phyloP scores from a whole-genome alignment of 169 alveolate species.

The Eimeria praecox region DNA sequence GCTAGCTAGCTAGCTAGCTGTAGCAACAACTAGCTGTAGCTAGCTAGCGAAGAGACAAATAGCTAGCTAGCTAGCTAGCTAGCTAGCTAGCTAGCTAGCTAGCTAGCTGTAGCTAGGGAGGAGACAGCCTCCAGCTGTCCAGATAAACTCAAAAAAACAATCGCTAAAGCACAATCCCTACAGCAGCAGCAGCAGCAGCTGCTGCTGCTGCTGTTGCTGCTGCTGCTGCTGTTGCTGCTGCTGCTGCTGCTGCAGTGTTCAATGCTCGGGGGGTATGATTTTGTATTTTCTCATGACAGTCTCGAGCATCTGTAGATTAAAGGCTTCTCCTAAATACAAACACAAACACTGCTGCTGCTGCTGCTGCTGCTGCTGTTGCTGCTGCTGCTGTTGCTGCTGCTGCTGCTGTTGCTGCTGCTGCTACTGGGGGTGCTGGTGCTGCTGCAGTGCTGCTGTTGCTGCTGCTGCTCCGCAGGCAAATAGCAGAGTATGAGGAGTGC shows the following conservation, averaged over 20 bases:
- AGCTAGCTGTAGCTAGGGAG: background rate
- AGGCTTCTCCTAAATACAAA: conserved; percentile 8
- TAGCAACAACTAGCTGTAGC: background rate
- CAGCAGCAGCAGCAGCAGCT: conserved; percentile 16
- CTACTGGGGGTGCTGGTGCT: background rate
- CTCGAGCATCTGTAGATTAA: background rate
- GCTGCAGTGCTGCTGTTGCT: background rate
- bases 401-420: conserved; percentile 5
- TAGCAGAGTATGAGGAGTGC: background rate
- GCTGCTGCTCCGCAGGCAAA: background rate
- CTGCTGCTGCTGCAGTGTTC: background rate
- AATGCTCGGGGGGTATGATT: background rate
- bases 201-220: conserved; percentile 34
- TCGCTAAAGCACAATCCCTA: background rate
- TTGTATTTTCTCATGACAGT: background rate
- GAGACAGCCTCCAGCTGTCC: no score
- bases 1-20: no score
- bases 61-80: background rate
- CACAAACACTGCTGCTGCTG: conserved; percentile 1
- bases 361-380: conserved; percentile 46
- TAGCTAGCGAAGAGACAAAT: background rate
- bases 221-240: conserved; percentile 10
- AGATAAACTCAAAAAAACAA: background rate
- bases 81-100: conserved; percentile 7
- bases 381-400: conserved; percentile 2